A percentile compares a stretch with the other conserved stretches of the same genome.
Evolutionary conservation across 192 early-diverging fungal genomes (phyloP).

Genomic region (Gonapodya prolifera): DNA sequence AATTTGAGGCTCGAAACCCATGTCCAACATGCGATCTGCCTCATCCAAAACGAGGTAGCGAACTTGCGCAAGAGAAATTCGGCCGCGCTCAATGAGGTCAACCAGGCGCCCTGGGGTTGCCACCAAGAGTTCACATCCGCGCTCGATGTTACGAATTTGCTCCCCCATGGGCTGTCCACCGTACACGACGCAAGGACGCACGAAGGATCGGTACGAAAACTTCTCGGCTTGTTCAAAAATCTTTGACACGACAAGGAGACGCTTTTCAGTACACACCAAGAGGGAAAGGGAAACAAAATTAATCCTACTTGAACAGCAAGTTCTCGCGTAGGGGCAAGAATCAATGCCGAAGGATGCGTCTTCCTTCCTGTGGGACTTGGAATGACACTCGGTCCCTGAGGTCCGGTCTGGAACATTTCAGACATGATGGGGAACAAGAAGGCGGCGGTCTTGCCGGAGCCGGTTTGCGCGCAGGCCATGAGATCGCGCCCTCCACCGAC

Average conservation of each 20-base stretch:
- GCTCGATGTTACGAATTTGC: constrained; percentile 77
- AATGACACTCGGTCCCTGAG: constrained; percentile 19
- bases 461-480: constrained; percentile 99
- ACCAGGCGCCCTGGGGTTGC: constrained; percentile 89
- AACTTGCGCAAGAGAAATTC: constrained; percentile 59
- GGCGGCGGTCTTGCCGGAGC: constrained; percentile 90
- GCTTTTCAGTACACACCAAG: too few species aligned
- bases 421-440: constrained; percentile 95
- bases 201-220: constrained; percentile 64
- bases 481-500: constrained; percentile 72
- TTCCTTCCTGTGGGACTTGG: constrained; percentile 27
- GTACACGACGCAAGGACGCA: constrained; percentile 83
- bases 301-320: constrained; percentile 83
- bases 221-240: constrained; percentile 80
- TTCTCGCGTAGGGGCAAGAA: constrained; percentile 92
- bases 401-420: constrained; percentile 74
- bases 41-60: constrained; percentile 52
- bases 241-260: too few species aligned
- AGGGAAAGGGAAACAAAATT: constrained; percentile 3
- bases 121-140: constrained; percentile 83
- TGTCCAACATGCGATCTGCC: constrained; percentile 98
- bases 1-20: constrained; percentile 99
- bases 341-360: constrained; percentile 58
- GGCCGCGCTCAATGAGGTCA: constrained; percentile 76
- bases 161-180: constrained; percentile 85